phyloP scores from a whole-genome alignment of 2,329 filamentous ascomycete genomes.

The Sporothrix luriei region DNA sequence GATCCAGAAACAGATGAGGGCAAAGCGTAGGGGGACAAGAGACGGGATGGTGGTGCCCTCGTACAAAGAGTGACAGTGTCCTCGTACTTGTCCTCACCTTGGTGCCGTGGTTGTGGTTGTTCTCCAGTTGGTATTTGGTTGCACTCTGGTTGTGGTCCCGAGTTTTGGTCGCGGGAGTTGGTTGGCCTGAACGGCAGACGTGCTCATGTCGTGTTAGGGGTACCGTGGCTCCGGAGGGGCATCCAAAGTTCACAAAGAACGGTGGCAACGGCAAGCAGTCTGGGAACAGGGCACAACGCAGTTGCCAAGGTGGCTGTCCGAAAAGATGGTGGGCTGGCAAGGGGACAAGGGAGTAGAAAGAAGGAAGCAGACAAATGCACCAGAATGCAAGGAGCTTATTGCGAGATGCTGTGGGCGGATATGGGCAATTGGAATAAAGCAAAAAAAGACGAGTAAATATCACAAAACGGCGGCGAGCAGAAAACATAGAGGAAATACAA shows the following conservation, averaged over 20 bases:
- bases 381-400: neutral
- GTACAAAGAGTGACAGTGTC: neutral
- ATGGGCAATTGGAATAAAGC: neutral
- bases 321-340: neutral
- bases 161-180: neutral
- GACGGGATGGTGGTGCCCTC: conserved; percentile 1
- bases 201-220: neutral
- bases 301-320: neutral
- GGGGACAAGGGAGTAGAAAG: conserved; percentile 9
- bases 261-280: conserved; percentile 16
- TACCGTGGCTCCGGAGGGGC: conserved; percentile 8
- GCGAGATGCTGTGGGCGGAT: neutral
- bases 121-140: too few relatives aligned
- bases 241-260: neutral
- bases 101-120: neutral
- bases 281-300: conserved; percentile 8
- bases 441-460: neutral
- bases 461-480: neutral
- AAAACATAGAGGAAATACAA: neutral
- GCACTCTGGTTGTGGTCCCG: neutral
- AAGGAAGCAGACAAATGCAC: neutral
- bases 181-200: neutral
- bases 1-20: conserved; percentile 7
- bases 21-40: neutral
- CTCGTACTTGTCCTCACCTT: conserved; percentile 7